Evolutionary conservation across 1,139 yeast species (phyloP).

Genomic region (Magnusiomyces ingens): DNA sequence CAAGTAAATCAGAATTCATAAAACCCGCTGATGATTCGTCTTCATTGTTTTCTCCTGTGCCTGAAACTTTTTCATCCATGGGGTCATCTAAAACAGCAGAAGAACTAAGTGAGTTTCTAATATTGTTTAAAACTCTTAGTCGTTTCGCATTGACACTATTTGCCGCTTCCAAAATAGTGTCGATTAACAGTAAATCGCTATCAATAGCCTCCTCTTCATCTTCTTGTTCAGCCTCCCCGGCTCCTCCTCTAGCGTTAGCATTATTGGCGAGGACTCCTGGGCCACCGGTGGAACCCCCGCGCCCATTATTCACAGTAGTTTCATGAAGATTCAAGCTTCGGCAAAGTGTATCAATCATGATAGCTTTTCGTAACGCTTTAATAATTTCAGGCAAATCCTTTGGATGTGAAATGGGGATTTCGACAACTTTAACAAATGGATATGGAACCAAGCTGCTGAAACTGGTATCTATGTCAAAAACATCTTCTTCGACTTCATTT

Average conservation of each 20-base stretch:
- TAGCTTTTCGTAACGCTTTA: constrained; percentile 17
- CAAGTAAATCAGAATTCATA: background rate
- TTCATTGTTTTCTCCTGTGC: background rate
- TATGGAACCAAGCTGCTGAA: constrained; percentile 29
- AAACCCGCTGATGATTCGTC: background rate
- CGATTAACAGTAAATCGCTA: constrained; percentile 14
- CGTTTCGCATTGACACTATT: background rate
- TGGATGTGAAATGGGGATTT: constrained; percentile 32
- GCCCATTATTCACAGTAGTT: background rate
- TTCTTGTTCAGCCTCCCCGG: constrained; percentile 5
- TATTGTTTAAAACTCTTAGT: background rate
- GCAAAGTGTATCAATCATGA: constrained; percentile 11
- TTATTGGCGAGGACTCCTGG: background rate
- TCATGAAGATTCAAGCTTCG: constrained; percentile 11
- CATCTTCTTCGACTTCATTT: background rate
- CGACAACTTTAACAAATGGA: constrained; percentile 25
- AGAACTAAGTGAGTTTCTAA: background rate
- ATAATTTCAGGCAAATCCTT: constrained; percentile 22
- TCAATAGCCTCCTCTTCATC: constrained; percentile 15
- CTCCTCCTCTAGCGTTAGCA: background rate
- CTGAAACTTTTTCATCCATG: background rate
- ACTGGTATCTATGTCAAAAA: constrained; percentile 3
- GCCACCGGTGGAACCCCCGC: background rate
- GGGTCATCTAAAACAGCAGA: background rate
- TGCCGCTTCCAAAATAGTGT: constrained; percentile 6